These are phyloP conservation scores for Huntiella bhutanensis DNA, from an alignment of 2,329 filamentous ascomycete genomes.

Conservation along the genomic window DNA sequence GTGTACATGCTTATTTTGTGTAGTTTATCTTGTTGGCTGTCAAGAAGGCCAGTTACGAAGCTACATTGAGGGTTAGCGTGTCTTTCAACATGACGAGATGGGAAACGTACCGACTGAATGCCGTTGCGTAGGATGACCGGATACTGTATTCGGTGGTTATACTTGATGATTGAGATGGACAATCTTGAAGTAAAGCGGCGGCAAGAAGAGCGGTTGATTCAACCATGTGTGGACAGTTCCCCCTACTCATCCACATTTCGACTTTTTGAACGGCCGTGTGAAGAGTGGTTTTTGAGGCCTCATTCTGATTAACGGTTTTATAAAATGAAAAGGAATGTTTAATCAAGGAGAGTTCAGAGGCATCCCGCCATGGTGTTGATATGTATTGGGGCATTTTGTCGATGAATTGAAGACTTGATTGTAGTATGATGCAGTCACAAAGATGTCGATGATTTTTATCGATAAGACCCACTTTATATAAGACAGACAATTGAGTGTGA, in stretches of 20 bases:
- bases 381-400: constrained; percentile 46
- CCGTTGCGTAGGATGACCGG: constrained; percentile 51
- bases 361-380: constrained; percentile 54
- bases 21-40: constrained; percentile 49
- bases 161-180: constrained; percentile 13
- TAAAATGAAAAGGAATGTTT: constrained; percentile 18
- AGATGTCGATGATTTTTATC: no score
- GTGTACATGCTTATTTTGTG: constrained; percentile 56
- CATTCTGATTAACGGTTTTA: no score
- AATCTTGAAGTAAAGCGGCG: constrained; percentile 49
- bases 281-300: constrained; percentile 35
- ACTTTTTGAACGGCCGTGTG: constrained; percentile 21
- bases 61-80: constrained; percentile 20
- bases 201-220: constrained; percentile 60
- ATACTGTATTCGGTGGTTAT: constrained; percentile 18
- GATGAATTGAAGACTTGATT: no score
- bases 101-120: constrained; percentile 47
- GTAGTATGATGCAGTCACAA: no score
- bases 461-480: no score
- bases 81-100: neutral
- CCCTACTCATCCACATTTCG: constrained; percentile 52
- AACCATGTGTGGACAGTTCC: constrained; percentile 58
- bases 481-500: no score
- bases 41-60: constrained; percentile 65
- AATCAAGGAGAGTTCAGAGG: constrained; percentile 44